Evolutionary conservation across 176 grass and related monocot species (phyloP).

Genomic region (Avena insularis): DNA sequence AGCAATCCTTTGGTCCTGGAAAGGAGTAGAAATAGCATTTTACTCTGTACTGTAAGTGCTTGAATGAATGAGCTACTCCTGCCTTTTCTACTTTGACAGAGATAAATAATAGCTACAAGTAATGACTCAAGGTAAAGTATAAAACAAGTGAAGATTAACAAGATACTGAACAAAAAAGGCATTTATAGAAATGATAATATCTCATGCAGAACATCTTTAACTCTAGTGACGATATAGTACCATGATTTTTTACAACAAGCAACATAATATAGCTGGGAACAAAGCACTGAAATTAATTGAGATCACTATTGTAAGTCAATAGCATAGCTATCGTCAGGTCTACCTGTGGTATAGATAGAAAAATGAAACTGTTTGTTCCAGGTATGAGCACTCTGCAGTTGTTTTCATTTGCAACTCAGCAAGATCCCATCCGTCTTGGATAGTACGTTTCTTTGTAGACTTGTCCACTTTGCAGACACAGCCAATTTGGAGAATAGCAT

Average conservation of each 20-base stretch:
- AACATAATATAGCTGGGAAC: slow-evolving; percentile 31
- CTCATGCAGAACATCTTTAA: slow-evolving; percentile 2
- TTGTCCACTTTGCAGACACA: slow-evolving; percentile 98
- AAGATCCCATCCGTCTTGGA: slow-evolving; percentile 91
- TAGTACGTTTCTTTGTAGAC: slow-evolving; percentile 60
- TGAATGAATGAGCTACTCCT: slow-evolving; percentile 25
- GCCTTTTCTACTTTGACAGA: slow-evolving; percentile 17
- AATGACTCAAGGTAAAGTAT: slow-evolving; percentile 29
- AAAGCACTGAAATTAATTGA: slow-evolving; percentile 16
- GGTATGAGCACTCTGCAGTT: slow-evolving; percentile 91
- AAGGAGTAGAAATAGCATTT: slow-evolving; percentile 40
- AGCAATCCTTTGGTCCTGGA: slow-evolving; percentile 26
- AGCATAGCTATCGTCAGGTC: slow-evolving; percentile 16
- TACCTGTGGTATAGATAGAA: slow-evolving; percentile 98
- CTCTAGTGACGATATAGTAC: slow-evolving; percentile 4
- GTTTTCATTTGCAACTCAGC: slow-evolving; percentile 93
- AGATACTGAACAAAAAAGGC: slow-evolving; percentile 35
- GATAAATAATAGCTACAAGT: slow-evolving; percentile 6
- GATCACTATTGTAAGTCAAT: neutral
- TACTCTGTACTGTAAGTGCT: neutral
- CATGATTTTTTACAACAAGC: neutral
- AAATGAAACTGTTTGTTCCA: slow-evolving; percentile 87
- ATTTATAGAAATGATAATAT: slow-evolving; percentile 27
- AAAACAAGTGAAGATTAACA: slow-evolving; percentile 6
- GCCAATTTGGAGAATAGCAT: slow-evolving; percentile 87